Conservation (phyloP, 768 basidiomycete genomes). For the Termitomyces sp. region DNA sequence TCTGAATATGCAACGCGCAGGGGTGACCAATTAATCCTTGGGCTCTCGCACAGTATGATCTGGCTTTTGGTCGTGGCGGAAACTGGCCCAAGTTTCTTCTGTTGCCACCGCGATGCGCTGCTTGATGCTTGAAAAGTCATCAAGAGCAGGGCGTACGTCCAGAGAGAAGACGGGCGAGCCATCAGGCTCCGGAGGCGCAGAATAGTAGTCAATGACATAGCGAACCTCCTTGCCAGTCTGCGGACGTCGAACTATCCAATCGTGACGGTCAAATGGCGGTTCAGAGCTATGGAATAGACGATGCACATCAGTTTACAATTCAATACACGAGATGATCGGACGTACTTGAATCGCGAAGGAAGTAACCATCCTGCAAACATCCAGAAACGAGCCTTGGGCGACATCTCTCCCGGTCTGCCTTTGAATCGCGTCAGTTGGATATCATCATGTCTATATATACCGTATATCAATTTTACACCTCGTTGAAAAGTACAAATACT, state of each 20-base stretch:
- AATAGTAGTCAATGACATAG: constrained; percentile 99
- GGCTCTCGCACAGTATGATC: constrained; percentile 15
- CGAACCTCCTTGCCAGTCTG: constrained; percentile 79
- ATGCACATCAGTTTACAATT: not conserved
- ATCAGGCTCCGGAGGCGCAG: constrained; percentile 83
- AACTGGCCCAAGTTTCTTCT: constrained; percentile 59
- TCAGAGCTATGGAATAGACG: constrained; percentile 55
- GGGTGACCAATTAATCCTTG: constrained; percentile 1
- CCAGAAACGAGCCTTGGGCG: constrained; percentile 90
- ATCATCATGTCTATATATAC: constrained; percentile 50
- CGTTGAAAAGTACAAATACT: constrained; percentile 22
- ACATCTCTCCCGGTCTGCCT: constrained; percentile 89
- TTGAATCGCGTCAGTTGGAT: constrained; percentile 80
- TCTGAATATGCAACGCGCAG: not conserved
- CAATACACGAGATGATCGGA: constrained; percentile 3
- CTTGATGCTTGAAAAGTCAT: constrained; percentile 73
- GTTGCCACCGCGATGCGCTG: constrained; percentile 70
- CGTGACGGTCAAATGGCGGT: constrained; percentile 96
- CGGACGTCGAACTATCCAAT: constrained; percentile 90
- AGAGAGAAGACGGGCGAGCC: constrained; percentile 94
- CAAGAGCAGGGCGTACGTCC: constrained; percentile 93
- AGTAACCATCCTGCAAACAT: constrained; percentile 86
- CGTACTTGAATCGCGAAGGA: constrained; percentile 87
- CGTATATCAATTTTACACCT: not conserved
- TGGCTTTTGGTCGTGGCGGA: constrained; percentile 32